phyloP scores from a whole-genome alignment of 352 stramenopile genomes.

The Thalassiosira livingstoniorum region DNA sequence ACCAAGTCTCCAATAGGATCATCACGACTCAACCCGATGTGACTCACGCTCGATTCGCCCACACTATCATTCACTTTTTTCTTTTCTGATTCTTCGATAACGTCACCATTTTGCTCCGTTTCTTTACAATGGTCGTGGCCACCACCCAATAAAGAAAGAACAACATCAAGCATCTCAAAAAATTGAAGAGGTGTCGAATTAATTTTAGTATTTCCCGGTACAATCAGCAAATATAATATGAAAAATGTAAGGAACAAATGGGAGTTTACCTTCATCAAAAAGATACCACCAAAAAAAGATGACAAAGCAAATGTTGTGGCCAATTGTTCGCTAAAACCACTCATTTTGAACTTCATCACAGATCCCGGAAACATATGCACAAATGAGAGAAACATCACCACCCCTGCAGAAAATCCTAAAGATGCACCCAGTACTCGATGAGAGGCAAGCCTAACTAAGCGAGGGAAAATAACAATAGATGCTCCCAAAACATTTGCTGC shows the following conservation, averaged over 20 bases:
- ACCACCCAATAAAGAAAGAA: not conserved
- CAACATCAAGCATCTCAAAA: not conserved
- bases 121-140: not conserved
- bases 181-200: not conserved
- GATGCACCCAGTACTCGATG: conserved; percentile 80
- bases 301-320: conserved; percentile 87
- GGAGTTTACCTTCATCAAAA: conserved; percentile 81
- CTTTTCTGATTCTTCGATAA: not conserved
- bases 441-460: conserved; percentile 83
- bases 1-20: not conserved
- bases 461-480: conserved; percentile 85
- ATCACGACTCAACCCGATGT: not conserved
- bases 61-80: not conserved
- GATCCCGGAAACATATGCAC: conserved; percentile 84
- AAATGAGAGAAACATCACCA: conserved; percentile 83
- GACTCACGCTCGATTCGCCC: not conserved
- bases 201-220: not conserved
- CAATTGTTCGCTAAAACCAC: conserved; percentile 32
- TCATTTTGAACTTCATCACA: conserved; percentile 65
- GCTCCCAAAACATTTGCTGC: conserved; percentile 80
- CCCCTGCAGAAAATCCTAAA: conserved; percentile 82
- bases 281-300: conserved; percentile 89
- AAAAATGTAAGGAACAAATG: not conserved
- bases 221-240: not conserved
- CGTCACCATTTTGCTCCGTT: not conserved